Evolutionary conservation across 192 early-diverging fungal species (phyloP).

Genomic region (Gryganskiella cystojenkinii): DNA sequence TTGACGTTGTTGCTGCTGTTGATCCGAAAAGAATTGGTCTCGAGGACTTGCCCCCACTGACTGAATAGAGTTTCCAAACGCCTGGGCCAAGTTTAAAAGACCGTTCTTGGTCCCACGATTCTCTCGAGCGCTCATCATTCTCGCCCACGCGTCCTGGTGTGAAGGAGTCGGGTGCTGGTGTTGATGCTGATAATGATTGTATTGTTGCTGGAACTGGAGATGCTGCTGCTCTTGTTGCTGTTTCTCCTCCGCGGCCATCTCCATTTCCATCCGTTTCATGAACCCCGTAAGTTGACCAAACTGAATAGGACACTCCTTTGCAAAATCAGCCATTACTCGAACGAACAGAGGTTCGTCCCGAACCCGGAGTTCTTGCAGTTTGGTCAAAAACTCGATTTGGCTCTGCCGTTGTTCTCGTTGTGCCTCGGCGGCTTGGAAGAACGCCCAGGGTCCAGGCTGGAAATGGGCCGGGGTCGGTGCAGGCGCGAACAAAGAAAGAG

Average conservation of each 20-base stretch:
- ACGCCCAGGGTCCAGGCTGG: slow-evolving; percentile 44
- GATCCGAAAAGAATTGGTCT: slow-evolving; percentile 4
- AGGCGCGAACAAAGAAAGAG: slow-evolving; percentile 27
- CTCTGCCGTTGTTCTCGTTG: slow-evolving; percentile 34
- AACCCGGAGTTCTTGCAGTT: slow-evolving; percentile 34
- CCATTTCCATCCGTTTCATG: slow-evolving; percentile 49
- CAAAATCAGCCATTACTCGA: slow-evolving; percentile 32
- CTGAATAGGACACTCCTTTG: slow-evolving; percentile 43
- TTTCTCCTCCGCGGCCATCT: background rate
- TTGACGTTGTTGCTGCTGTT: slow-evolving; percentile 1
- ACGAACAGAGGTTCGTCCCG: slow-evolving; percentile 41
- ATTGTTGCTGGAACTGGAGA: slow-evolving; percentile 7
- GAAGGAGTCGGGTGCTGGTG: slow-evolving; percentile 7
- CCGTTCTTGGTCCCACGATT: slow-evolving; percentile 19
- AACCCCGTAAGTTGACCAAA: slow-evolving; percentile 40
- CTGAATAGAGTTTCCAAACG: slow-evolving; percentile 33
- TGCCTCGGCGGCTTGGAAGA: slow-evolving; percentile 44
- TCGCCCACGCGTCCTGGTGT: slow-evolving; percentile 2
- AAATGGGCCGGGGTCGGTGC: slow-evolving; percentile 28
- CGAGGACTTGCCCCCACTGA: slow-evolving; percentile 1
- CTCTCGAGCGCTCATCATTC: slow-evolving; percentile 4
- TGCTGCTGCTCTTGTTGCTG: background rate
- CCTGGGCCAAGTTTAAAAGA: slow-evolving; percentile 31
- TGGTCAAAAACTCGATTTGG: slow-evolving; percentile 43
- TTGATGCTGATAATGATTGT: background rate